These are phyloP conservation scores for Carpinus fangiana DNA, from an alignment of 306 rosid genomes.

Conservation along the genomic window DNA sequence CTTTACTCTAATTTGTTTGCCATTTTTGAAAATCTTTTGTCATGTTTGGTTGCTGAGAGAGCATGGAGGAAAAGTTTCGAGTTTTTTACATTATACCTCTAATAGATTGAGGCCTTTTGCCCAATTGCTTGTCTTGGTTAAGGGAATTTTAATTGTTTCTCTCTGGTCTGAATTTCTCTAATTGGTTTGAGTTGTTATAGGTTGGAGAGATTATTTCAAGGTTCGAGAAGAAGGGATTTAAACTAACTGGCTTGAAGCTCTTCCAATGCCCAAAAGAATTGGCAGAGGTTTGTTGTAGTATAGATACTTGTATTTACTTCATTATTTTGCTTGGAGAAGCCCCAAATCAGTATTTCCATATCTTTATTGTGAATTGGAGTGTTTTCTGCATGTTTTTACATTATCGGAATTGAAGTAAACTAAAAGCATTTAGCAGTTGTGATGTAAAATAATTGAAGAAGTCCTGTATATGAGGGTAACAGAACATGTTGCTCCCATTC, in stretches of 20 bases:
- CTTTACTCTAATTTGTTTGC: not conserved
- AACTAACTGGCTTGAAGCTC: conserved; percentile 90
- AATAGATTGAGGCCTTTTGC: not conserved
- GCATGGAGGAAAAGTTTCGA: not conserved
- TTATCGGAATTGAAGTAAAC: not conserved
- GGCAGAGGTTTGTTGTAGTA: conserved; percentile 73
- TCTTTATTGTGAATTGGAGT: not conserved
- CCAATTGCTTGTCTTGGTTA: not conserved
- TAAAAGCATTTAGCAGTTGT: not conserved
- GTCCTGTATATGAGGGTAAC: not conserved
- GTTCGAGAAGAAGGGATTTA: conserved; percentile 96
- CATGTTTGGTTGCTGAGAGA: conserved; percentile 14
- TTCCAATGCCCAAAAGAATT: conserved; percentile 82
- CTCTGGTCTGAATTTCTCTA: conserved; percentile 8
- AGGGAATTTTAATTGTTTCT: not conserved
- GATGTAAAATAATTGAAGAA: not conserved
- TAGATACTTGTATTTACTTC: conserved; percentile 12
- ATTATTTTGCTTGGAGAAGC: conserved; percentile 5
- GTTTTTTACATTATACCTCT: not conserved
- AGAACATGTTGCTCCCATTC: not conserved
- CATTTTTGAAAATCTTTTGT: conserved; percentile 4
- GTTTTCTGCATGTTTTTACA: not conserved
- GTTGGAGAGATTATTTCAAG: conserved; percentile 94
- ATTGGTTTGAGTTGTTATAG: conserved; percentile 43
- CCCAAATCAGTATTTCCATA: not conserved